Base-by-base conservation (phyloP, 345 rosid genomes). In the Tarenaya hassleriana region DNA sequence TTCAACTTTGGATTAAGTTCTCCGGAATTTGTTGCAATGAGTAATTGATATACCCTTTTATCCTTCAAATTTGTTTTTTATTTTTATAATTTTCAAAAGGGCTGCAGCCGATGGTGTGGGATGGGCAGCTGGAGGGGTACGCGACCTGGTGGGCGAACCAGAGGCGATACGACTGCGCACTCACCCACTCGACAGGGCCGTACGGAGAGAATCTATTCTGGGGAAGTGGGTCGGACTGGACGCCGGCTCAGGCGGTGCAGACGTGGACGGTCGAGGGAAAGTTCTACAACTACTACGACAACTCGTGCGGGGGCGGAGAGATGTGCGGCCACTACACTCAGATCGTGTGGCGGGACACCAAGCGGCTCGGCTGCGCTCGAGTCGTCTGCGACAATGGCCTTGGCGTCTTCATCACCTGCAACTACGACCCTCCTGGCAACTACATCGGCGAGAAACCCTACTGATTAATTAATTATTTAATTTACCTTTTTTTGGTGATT, bases 401-500 rank as follows among this genome's bases (percentile, higher is more conserved):
- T 17, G 92, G 95, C 5, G 85, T 77, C 34, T 88, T 88, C 70
- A 83, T 88, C 71, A 78, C 78, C 56, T 88, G 97, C 66, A 85
- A 85, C 64, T 85, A 88, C 64, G 92, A 88, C 69, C 97, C 97
- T 58, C 97, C 95, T 14, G 97, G 97, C 56, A 88, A 85, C 63
- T 85, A 61, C 50, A 67, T 82, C 44, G 97, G 97, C 10, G 82
- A 88, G 58, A 79, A 65, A 71, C 97, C 97, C 37, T 82, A 85
- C 40, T 88, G 65, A n/a, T n/a, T n/a, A n/a, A n/a, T n/a, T n/a
- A n/a, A n/a, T n/a, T n/a, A 84, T 16, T 40, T 19, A 33, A 12
- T 14, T 35, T 56, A 55, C 48, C 57, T 41, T 4, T 49, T 52
- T 34, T 29, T 63, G 34, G 47, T 43, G 56, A 16, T 15, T 32